Percentiles rank a stretch among this genome's conserved stretches.
Conservation (phyloP, 768 basidiomycete genomes). For the Russula dissimulans region DNA sequence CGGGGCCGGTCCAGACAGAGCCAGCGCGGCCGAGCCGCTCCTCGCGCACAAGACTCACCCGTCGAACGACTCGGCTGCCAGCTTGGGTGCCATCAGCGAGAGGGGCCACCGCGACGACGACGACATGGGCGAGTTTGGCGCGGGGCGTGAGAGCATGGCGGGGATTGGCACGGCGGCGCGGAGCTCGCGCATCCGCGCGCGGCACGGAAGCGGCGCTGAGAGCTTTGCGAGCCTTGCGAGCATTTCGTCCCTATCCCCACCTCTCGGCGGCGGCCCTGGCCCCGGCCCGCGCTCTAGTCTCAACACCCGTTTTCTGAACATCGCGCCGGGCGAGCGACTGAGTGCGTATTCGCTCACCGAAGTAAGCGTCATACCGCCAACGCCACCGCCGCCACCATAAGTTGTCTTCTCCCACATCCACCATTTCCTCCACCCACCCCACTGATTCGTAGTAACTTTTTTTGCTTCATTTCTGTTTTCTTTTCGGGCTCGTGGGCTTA, state of each 20-base stretch:
- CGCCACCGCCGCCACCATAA: background rate
- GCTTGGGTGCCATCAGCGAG: slow-evolving; percentile 20
- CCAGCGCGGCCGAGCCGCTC: slow-evolving; percentile 26
- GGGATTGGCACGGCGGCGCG: slow-evolving; percentile 38
- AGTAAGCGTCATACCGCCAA: background rate
- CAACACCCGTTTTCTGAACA: slow-evolving; percentile 2
- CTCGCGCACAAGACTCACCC: slow-evolving; percentile 21
- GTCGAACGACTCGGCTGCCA: slow-evolving; percentile 17
- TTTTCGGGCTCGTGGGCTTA: background rate
- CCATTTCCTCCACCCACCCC: background rate
- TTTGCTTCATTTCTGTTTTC: background rate
- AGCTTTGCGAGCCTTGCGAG: slow-evolving; percentile 1
- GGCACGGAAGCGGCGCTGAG: background rate
- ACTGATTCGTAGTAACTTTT: background rate
- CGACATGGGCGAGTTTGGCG: background rate
- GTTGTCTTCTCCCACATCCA: background rate
- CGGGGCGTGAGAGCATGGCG: slow-evolving; percentile 30
- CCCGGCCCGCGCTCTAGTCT: background rate
- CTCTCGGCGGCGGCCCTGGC: background rate
- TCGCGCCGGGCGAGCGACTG: slow-evolving; percentile 3
- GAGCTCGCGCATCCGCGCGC: slow-evolving; percentile 21
- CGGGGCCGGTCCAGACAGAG: background rate
- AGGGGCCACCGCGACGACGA: background rate
- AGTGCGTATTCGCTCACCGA: background rate
- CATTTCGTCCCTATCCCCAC: background rate